A percentile compares a stretch with the other conserved stretches of the same genome.
Conservation (phyloP, 2,329 filamentous ascomycete species). For the Macroventuria anomochaeta region DNA sequence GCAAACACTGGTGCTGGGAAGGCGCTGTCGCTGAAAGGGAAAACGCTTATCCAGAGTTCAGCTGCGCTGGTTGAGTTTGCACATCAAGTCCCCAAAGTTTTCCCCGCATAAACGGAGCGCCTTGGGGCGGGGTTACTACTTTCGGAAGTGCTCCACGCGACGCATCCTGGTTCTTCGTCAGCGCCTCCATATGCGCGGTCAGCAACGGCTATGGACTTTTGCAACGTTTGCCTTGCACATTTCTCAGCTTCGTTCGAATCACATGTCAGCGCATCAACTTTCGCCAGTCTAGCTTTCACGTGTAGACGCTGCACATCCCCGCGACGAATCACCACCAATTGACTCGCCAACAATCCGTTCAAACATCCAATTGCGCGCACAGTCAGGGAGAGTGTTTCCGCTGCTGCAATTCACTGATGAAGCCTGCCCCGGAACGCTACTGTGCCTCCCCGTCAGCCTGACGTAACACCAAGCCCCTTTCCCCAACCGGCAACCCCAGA, state of each 20-base stretch:
- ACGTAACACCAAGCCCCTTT: slow-evolving; percentile 4
- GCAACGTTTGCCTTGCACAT: background rate
- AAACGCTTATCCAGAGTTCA: slow-evolving; percentile 9
- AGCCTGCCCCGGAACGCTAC: slow-evolving; percentile 4
- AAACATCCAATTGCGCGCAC: background rate
- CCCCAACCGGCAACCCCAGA: slow-evolving; percentile 11
- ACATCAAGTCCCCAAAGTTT: background rate
- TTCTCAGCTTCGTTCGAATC: background rate
- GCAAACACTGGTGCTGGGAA: slow-evolving; percentile 4
- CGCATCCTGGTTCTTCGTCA: slow-evolving; percentile 1
- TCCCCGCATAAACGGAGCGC: slow-evolving; percentile 13
- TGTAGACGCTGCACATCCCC: background rate
- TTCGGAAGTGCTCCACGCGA: slow-evolving; percentile 6
- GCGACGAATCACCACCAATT: background rate
- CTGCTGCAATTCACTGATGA: slow-evolving; percentile 1
- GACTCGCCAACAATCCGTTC: background rate
- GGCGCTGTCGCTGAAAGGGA: background rate
- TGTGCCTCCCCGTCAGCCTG: slow-evolving; percentile 12
- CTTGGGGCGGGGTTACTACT: background rate
- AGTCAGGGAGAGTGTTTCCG: background rate
- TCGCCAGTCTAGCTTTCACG: background rate
- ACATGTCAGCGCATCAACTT: background rate
- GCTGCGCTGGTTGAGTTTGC: slow-evolving; percentile 14
- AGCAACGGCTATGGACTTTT: background rate
- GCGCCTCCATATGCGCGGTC: slow-evolving; percentile 1